Percentiles rank a stretch among this genome's conserved stretches.
phyloP scores from a whole-genome alignment of 2,329 filamentous ascomycete species.

The Harringtonia aguacate region DNA sequence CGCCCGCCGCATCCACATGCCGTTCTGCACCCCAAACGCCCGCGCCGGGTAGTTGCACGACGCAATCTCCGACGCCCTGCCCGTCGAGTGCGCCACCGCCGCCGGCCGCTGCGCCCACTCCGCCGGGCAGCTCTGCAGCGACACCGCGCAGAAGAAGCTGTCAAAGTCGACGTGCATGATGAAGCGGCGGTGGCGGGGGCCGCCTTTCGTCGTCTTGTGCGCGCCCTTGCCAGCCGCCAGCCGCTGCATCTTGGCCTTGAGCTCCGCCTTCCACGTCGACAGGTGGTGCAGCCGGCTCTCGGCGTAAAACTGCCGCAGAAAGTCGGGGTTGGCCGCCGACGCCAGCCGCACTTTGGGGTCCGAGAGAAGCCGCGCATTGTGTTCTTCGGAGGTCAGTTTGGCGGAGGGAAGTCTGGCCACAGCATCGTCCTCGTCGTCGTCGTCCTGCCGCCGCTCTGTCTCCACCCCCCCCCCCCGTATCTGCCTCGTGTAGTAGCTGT shows the following conservation, averaged over 20 bases:
- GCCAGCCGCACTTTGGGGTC: slow-evolving; percentile 82
- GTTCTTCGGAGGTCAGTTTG: slow-evolving; percentile 73
- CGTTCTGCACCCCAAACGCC: slow-evolving; percentile 81
- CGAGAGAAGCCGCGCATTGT: slow-evolving; percentile 74
- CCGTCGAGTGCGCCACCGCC: slow-evolving; percentile 79
- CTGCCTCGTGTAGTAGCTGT: slow-evolving; percentile 60
- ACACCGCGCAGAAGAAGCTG: slow-evolving; percentile 95
- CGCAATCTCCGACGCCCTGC: slow-evolving; percentile 85
- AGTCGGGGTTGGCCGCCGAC: slow-evolving; percentile 85
- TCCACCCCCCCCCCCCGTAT: background rate
- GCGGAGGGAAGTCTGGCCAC: too few relatives aligned
- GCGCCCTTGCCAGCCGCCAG: slow-evolving; percentile 59
- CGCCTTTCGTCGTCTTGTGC: slow-evolving; percentile 36
- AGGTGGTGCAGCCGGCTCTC: slow-evolving; percentile 92
- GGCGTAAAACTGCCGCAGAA: slow-evolving; percentile 87
- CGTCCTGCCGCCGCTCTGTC: background rate
- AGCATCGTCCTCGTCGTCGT: too few relatives aligned
- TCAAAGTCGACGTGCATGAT: slow-evolving; percentile 97
- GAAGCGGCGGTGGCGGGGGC: slow-evolving; percentile 72
- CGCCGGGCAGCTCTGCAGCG: slow-evolving; percentile 62
- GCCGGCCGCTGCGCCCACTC: slow-evolving; percentile 69
- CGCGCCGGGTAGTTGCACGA: slow-evolving; percentile 94
- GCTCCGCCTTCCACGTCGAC: slow-evolving; percentile 90
- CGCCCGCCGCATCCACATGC: slow-evolving; percentile 98
- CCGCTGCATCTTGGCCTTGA: slow-evolving; percentile 80